These are phyloP conservation scores for Tolypocladium ovalisporum DNA, from an alignment of 2,329 filamentous ascomycete species.

Conservation along the genomic window DNA sequence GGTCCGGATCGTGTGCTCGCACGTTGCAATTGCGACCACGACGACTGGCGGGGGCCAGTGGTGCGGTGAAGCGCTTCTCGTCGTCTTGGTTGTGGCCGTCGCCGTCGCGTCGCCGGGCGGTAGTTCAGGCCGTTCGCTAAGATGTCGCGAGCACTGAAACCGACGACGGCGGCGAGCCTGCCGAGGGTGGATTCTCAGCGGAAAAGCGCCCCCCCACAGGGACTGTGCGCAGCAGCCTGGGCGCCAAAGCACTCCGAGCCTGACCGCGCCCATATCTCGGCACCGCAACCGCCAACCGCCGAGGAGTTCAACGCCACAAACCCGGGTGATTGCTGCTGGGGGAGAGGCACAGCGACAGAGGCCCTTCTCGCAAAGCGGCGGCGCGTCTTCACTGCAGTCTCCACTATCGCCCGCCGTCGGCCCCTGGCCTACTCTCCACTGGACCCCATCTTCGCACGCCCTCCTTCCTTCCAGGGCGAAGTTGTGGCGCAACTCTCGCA, in stretches of 20 bases:
- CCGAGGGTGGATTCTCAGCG: too few species aligned
- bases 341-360: neutral
- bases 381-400: neutral
- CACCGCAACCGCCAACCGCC: neutral
- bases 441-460: neutral
- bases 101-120: too few species aligned
- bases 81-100: neutral
- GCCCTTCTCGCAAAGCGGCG: neutral
- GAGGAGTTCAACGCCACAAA: neutral
- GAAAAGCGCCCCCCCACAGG: too few species aligned
- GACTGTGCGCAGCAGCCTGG: neutral
- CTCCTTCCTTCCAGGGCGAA: neutral
- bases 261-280: neutral
- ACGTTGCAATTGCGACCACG: neutral
- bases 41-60: neutral
- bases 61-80: neutral
- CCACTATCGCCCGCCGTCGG: neutral
- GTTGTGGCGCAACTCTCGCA: neutral
- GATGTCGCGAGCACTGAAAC: neutral
- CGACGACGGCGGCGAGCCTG: neutral
- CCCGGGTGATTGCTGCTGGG: too few species aligned
- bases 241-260: neutral
- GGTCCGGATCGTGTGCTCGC: neutral
- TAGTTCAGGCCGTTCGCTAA: neutral
- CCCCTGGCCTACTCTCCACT: neutral